These are phyloP conservation scores for Nymphaea colorata DNA, from an alignment of 164 flowering plant species.

Conservation along the genomic window DNA sequence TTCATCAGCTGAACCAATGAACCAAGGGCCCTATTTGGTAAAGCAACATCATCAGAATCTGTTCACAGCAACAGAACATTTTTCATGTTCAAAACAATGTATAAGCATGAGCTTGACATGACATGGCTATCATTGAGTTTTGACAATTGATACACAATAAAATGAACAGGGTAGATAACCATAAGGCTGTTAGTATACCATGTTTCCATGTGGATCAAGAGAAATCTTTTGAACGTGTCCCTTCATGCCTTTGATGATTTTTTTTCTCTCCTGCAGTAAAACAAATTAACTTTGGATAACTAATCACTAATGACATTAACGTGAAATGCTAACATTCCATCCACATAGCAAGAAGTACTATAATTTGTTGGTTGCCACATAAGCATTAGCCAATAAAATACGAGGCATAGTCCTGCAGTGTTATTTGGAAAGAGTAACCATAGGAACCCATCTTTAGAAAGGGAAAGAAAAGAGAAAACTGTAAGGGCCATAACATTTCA, in stretches of 20 bases:
- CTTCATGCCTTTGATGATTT: constrained; percentile 86
- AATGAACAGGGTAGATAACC: too few species aligned
- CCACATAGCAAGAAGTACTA: background rate
- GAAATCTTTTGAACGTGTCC: constrained; percentile 60
- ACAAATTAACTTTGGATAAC: background rate
- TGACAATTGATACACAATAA: too few species aligned
- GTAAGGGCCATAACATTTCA: too few species aligned
- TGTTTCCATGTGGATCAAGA: constrained; percentile 56
- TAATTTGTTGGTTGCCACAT: background rate
- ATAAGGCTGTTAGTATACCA: constrained; percentile 27
- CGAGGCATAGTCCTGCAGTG: background rate
- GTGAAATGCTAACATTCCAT: background rate
- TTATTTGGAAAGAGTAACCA: background rate
- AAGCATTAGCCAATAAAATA: background rate
- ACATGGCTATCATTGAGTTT: too few species aligned
- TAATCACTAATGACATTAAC: background rate
- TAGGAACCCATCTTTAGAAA: background rate
- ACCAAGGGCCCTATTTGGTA: too few species aligned
- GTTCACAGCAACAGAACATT: too few species aligned
- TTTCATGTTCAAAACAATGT: too few species aligned
- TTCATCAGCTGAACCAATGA: too few species aligned
- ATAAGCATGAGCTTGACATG: too few species aligned
- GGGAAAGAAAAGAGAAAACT: background rate
- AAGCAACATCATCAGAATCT: too few species aligned
- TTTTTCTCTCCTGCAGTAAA: constrained; percentile 69